Evolutionary conservation across 768 basidiomycete genomes (phyloP).

Genomic region (Leccinellum rugosiceps): DNA sequence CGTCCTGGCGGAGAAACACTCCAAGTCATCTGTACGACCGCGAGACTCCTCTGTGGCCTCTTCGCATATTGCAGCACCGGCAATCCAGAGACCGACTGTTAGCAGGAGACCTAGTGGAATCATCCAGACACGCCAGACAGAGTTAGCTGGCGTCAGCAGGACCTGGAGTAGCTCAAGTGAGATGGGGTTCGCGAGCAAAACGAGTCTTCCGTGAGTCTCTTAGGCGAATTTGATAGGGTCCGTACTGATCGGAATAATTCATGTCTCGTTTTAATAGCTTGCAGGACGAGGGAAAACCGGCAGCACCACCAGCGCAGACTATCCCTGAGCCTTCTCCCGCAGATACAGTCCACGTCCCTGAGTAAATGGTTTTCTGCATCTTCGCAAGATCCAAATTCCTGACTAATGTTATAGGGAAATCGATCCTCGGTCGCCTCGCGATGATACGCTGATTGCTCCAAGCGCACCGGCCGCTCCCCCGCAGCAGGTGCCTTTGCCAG

Average conservation of each 20-base stretch:
- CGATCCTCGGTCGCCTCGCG: conserved; percentile 33
- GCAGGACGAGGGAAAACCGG: conserved; percentile 26
- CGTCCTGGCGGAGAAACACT: conserved; percentile 13
- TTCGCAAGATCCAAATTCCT: not conserved
- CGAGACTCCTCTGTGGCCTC: conserved; percentile 26
- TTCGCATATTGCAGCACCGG: conserved; percentile 18
- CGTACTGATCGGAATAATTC: not conserved
- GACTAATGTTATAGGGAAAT: conserved; percentile 8
- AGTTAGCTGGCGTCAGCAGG: conserved; percentile 30
- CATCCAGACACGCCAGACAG: conserved; percentile 26
- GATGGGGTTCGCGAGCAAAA: conserved; percentile 17
- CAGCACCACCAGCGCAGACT: conserved; percentile 6
- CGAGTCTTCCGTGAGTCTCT: conserved; percentile 19
- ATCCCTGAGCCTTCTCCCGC: conserved; percentile 21
- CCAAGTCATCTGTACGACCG: conserved; percentile 24
- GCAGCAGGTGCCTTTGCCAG: conserved; percentile 28
- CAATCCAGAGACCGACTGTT: conserved; percentile 19
- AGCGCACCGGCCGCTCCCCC: conserved; percentile 12
- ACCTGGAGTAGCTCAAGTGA: conserved; percentile 31
- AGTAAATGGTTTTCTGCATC: conserved; percentile 16
- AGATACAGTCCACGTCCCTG: conserved; percentile 30
- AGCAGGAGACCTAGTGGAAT: conserved; percentile 27
- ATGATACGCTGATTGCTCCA: conserved; percentile 25
- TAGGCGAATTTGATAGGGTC: not conserved
- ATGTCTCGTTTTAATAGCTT: conserved; percentile 7